Percentiles rank a stretch among this genome's conserved stretches.
phyloP scores from a whole-genome alignment of 345 rosid genomes.

The Eucalyptus decipiens region DNA sequence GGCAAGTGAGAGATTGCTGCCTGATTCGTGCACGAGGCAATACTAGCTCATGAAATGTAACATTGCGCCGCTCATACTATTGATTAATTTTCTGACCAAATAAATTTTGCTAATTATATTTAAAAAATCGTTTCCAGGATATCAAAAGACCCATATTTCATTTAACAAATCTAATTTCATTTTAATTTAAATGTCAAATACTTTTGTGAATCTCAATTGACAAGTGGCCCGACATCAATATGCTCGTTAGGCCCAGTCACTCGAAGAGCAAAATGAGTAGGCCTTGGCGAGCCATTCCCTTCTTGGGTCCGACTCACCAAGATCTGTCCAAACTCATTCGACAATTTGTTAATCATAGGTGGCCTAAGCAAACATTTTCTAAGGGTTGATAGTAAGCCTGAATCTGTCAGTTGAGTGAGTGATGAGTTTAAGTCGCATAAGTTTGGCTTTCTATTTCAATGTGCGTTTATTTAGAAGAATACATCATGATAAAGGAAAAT shows the following conservation, averaged over 20 bases:
- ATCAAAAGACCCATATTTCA: not conserved
- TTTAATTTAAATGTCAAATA: not conserved
- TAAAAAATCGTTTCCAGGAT: not conserved
- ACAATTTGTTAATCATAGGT: not conserved
- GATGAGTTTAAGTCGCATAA: not conserved
- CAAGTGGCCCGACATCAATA: not conserved
- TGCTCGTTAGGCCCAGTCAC: accelerated
- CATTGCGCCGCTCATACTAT: not conserved
- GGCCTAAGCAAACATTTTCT: not conserved
- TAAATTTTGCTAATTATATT: not conserved
- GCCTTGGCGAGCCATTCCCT: not conserved
- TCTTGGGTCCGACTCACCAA: accelerated
- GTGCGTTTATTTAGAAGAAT: accelerated
- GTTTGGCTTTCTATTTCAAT: not conserved
- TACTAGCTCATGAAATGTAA: not conserved
- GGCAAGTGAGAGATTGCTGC: not conserved
- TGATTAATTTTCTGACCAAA: not conserved
- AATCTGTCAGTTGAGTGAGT: accelerated
- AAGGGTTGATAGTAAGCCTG: not conserved
- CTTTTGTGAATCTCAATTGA: not conserved
- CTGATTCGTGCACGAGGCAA: not conserved
- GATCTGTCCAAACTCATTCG: not conserved
- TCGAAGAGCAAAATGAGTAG: not conserved
- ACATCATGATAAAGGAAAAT: no score
- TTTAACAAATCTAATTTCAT: not conserved